Evolutionary conservation across 805 yeast genomes (phyloP), one percentile per base, ranked within the genome.

Genomic region (Candida succiphila): DNA sequence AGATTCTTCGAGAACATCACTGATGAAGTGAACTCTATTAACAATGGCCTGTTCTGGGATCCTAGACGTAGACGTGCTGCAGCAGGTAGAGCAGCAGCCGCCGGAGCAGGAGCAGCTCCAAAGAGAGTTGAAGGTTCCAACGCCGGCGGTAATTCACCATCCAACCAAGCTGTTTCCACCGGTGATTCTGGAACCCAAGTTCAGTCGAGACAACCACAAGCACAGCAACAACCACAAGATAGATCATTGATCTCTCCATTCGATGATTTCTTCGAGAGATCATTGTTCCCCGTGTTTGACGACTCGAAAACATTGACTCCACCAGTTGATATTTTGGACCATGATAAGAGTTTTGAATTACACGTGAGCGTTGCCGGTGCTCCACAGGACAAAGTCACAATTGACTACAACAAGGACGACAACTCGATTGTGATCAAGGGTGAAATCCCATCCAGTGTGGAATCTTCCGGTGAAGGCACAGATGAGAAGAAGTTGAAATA

Each of bases 291-390:
- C 15, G 20, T 28, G 24, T 37, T 33, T 17, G 15, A 16, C 62
- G n/a, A n/a, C n/a, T n/a, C n/a, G n/a, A n/a, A n/a, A n/a, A n/a
- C n/a, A n/a, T n/a, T n/a, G 15, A 47, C 56, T 15, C 71, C 72
- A 32, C 69, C 72, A 13, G 58, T 68, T 30, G 72, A 69, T 40
- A 51, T 69, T 25, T 46, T 65, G 38, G 74, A 69, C 21, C 57
- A 60, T 29, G 67, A 64, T 5, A 49, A 58, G 29, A 43, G 52
- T 15, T 68, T 63, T 39, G 62, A 58, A 28, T 45, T 69, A 25
- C 60, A 59, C 25, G 56, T 67, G 4, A 60, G 72, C 1, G 51
- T 69, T 33, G 72, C 75, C 8, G 75, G 75, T 34, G 70, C 69
- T 15, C 39, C 55, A 2, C 63, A 60, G 44, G 67, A 68, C 16